phyloP scores from a whole-genome alignment of 2,329 filamentous ascomycete species.

The Alternaria brassicicola region DNA sequence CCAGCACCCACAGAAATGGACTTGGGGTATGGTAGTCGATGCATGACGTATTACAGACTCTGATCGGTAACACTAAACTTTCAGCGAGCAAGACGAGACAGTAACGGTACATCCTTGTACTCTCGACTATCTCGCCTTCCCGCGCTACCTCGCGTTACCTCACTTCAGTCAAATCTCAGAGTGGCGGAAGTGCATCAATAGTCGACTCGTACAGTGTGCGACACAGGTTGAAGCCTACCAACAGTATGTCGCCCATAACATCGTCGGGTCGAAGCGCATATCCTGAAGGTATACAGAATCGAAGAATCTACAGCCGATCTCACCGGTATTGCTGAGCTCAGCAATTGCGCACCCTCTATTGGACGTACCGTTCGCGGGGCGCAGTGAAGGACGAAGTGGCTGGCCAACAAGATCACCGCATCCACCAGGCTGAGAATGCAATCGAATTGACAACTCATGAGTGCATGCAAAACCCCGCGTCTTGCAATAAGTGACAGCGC shows the following conservation, averaged over 20 bases:
- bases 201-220: not conserved
- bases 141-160: too few species aligned
- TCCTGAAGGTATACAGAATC: not conserved
- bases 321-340: slow-evolving; percentile 5
- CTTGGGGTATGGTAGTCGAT: too few species aligned
- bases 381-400: slow-evolving; percentile 2
- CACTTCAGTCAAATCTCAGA: too few species aligned
- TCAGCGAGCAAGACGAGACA: too few species aligned
- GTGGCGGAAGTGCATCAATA: not conserved
- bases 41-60: too few species aligned
- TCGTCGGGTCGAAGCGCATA: not conserved
- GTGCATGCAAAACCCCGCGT: not conserved
- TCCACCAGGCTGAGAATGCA: not conserved
- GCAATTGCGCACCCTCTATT: not conserved
- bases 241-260: not conserved
- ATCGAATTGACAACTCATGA: slow-evolving; percentile 7
- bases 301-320: not conserved
- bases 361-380: not conserved
- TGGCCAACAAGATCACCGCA: slow-evolving; percentile 4
- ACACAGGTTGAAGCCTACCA: not conserved
- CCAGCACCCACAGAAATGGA: too few species aligned
- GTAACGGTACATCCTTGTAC: too few species aligned
- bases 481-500: not conserved
- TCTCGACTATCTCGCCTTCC: too few species aligned
- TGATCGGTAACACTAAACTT: too few species aligned